Evolutionary conservation across 2,329 filamentous ascomycete genomes (phyloP), one percentile per base, ranked within the genome.

Genomic region (Diaporthe aspalathi): DNA sequence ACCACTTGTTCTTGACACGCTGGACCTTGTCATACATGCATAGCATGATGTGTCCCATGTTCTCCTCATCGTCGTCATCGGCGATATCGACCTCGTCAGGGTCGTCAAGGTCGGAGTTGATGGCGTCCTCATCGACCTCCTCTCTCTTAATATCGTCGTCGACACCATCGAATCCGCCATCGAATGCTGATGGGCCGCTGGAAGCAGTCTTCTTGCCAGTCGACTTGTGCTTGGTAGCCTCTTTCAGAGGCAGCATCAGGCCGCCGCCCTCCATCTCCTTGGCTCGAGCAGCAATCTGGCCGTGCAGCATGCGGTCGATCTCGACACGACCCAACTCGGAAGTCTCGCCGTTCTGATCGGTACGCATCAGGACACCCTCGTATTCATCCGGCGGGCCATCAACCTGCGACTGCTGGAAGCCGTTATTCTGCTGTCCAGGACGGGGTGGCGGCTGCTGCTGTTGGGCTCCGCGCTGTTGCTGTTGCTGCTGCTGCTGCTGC

Each of bases 11-110:
- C 91, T 99, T 99, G 78, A 98, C 96, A 60, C 96, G 89, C 83
- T 98, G 95, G 12, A 99, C 96, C 85, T 99, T 99, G 85, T 99
- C 96, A 80, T 99, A 99, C 80, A 97, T 98, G 85, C 96, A 99
- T 50, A 99, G 91, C 93, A 99, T 98, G 79, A 97, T 95, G 76
- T 97, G 93, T 1, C 92, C 91, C 75, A 93, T 89, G 45, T 91
- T 89, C 53, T 97, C 95, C 72, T 97, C 94, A 17, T 94, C 93
- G 65, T 96, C 95, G 43, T 96, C 94, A 29, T 95, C 93, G 29
- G 96, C 94, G 38, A 93, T 91, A 22, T 90, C 83, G 14, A 94
- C 91, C 73, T 98, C 96, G 74, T 98, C 95, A 0, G 95, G 91
- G 79, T 99, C 96, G 79, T 99, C 96, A 4, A 99, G 90, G 77